A percentile compares a stretch with the other conserved stretches of the same genome.
phyloP scores from a whole-genome alignment of 768 basidiomycete species.

The Phylloporus sp. region DNA sequence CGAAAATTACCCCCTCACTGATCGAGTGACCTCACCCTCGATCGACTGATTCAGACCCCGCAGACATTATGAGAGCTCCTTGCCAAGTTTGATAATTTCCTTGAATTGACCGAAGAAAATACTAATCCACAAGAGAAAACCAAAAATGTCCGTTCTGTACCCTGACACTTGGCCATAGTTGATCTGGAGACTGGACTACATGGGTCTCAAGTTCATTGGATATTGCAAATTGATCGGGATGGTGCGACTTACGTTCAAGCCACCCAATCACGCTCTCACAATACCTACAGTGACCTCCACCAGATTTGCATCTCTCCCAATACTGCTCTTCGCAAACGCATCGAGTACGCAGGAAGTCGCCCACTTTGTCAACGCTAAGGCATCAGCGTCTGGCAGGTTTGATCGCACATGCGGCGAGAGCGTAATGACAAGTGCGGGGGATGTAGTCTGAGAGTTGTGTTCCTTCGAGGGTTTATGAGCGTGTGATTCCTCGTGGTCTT shows the following conservation, averaged over 20 bases:
- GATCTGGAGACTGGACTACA: too few relatives aligned
- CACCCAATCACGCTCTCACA: slow-evolving; percentile 42
- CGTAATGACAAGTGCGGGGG: slow-evolving; percentile 64
- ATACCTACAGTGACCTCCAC: slow-evolving; percentile 75
- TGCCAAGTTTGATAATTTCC: background rate
- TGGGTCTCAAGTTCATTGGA: background rate
- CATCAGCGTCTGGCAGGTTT: slow-evolving; percentile 66
- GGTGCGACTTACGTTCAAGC: slow-evolving; percentile 8
- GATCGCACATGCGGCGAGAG: slow-evolving; percentile 72
- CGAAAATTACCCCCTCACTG: background rate
- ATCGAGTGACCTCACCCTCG: slow-evolving; percentile 18
- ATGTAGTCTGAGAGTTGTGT: slow-evolving; percentile 7
- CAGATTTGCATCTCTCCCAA: slow-evolving; percentile 25
- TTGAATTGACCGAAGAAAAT: slow-evolving; percentile 4
- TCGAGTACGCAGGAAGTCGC: slow-evolving; percentile 63
- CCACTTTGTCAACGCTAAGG: slow-evolving; percentile 71
- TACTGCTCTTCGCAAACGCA: slow-evolving; percentile 42
- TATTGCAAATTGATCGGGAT: background rate
- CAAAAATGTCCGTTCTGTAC: slow-evolving; percentile 6
- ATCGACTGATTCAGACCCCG: background rate
- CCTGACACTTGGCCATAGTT: slow-evolving; percentile 1
- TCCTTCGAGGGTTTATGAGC: background rate
- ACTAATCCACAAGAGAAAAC: background rate
- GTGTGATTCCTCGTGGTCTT: slow-evolving; percentile 2
- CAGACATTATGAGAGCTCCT: background rate